Percentiles rank a stretch among this genome's conserved stretches.
These are phyloP conservation scores for Orobanche coerulescens DNA, from an alignment of 257 asterid species.

Conservation along the genomic window DNA sequence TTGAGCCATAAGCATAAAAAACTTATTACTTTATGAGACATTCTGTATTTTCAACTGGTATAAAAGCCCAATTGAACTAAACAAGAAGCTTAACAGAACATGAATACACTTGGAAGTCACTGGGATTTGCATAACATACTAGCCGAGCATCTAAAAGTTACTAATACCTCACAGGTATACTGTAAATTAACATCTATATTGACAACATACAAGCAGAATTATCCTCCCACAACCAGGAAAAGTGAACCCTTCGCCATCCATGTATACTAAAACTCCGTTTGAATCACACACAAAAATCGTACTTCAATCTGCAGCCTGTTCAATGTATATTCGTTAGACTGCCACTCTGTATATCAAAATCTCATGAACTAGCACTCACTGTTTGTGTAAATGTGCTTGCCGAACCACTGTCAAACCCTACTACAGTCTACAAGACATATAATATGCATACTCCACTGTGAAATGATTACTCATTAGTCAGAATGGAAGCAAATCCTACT, in stretches of 20 bases:
- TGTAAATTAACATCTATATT: not conserved
- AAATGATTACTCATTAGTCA: not conserved
- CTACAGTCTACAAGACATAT: not conserved
- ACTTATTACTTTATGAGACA: not conserved
- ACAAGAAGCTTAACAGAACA: not conserved
- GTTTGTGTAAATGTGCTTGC: not conserved
- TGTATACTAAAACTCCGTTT: not conserved
- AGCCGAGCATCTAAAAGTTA: not conserved
- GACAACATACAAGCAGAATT: not conserved
- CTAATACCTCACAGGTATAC: not conserved
- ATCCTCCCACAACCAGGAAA: not conserved
- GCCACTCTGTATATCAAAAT: not conserved
- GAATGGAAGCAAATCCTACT: not conserved
- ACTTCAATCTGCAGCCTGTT: not conserved
- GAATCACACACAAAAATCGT: not conserved
- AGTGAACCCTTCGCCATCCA: not conserved
- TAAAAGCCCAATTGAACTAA: not conserved
- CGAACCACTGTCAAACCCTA: not conserved
- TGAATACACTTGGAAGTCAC: not conserved
- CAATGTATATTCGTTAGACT: not conserved
- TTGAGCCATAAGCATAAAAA: not conserved
- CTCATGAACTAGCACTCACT: not conserved
- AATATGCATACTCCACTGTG: not conserved
- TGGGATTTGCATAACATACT: constrained; percentile 4
- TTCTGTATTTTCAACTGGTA: not conserved